Percentiles rank a stretch among this genome's conserved stretches.
Conservation (phyloP, 225 moss, liverwort and hornwort genomes). For the Climacium dendroides region DNA sequence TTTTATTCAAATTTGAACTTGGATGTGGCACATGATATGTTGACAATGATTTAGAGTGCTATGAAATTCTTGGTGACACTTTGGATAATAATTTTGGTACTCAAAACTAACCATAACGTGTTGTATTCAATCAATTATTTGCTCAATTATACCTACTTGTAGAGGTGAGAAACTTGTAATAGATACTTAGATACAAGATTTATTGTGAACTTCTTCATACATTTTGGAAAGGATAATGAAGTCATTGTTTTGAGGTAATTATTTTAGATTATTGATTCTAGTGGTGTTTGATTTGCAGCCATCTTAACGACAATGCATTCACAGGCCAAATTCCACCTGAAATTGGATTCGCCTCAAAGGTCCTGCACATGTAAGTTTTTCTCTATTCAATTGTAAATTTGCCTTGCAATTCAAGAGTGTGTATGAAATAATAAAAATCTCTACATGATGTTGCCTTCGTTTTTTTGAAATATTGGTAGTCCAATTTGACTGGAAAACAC, state of each 20-base stretch:
- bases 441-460: neutral
- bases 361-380: slow-evolving; percentile 31
- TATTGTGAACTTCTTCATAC: neutral
- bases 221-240: neutral
- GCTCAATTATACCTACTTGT: neutral
- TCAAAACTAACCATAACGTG: too few relatives aligned
- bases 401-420: neutral
- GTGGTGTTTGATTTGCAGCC: slow-evolving; percentile 32
- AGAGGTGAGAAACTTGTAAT: neutral
- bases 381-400: neutral
- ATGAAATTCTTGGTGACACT: too few relatives aligned
- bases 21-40: too few relatives aligned
- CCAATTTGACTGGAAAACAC: neutral
- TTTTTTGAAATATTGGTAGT: neutral
- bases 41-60: too few relatives aligned
- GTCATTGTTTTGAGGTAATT: neutral
- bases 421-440: neutral
- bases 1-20: neutral
- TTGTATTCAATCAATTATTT: neutral
- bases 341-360: slow-evolving; percentile 14
- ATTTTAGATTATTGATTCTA: neutral
- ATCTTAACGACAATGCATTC: slow-evolving; percentile 58
- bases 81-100: too few relatives aligned
- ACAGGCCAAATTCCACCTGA: slow-evolving; percentile 42
- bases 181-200: neutral